Base-by-base conservation (phyloP, 352 stramenopile species). In the Phytopythium aichiense region DNA sequence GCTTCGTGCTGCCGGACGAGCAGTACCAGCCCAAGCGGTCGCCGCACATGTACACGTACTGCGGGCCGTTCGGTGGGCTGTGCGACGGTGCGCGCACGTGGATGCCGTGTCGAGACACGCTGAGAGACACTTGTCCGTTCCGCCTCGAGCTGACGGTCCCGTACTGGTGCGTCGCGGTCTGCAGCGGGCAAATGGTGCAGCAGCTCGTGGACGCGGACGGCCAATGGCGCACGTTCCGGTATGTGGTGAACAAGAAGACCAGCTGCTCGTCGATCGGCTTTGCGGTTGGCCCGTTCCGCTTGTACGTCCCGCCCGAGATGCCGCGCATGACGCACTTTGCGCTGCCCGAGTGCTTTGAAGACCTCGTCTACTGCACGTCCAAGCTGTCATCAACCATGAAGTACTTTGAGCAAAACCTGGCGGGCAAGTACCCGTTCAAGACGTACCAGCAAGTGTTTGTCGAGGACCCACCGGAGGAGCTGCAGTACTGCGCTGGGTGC, bases 401-500 rank as follows among this genome's bases (percentile, higher is more conserved):
- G 65, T 93, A 91, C 64, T 92, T 88, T 69, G 84, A 95, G 63
- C 72, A 76, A 28, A 81, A 72, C 33, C 64, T 95, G 40, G 88
- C 86, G 30, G 67, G 74, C 20, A 74, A 73, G 63, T 95, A 92
- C 54, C 86, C 86, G 54, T 93, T 92, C 66, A 90, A 91, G 64
- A 92, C 82, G 42, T 95, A 95, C 62, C 78, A 92, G 71, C 86
- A 95, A 55, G 82, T 95, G 38, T 95, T 93, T 69, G 82, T 95
- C 6, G 84, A 95, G 56, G 86, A 95, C 52, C 77, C 86, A 2
- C 82, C 86, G 0, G 82, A 92, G 56, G 71, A 92, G 51, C 51
- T 89, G 51, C 79, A 91, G 50, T 84, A 79, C 51, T 86, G 85
- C 62, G 84, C 81, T 0, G 84, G 84, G 18, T 77, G 71, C 31